A percentile compares a stretch with the other conserved stretches of the same genome.
phyloP scores from a whole-genome alignment of 306 rosid genomes.

The Begonia masoniana region DNA sequence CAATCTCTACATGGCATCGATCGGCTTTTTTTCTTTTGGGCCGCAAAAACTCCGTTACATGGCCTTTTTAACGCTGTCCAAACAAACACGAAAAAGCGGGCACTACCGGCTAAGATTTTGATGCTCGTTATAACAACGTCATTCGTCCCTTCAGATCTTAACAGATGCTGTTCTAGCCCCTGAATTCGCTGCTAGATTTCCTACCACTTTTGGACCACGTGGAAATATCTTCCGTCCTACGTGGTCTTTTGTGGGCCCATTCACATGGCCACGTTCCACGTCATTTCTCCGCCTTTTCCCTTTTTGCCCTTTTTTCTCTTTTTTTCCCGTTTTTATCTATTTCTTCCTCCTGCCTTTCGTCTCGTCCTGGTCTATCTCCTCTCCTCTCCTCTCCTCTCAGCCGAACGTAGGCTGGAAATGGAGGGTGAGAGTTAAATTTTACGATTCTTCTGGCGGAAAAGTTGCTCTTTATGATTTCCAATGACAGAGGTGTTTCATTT shows the following conservation, averaged over 20 bases:
- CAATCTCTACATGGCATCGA: too few species aligned
- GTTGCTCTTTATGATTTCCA: too few species aligned
- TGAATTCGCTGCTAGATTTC: slow-evolving; percentile 37
- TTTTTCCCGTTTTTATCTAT: too few species aligned
- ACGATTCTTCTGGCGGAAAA: too few species aligned
- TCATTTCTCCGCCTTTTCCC: slow-evolving; percentile 11
- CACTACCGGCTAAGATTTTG: too few species aligned
- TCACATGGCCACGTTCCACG: slow-evolving; percentile 48
- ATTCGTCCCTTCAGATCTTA: slow-evolving; percentile 32
- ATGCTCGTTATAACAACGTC: neutral
- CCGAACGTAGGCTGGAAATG: slow-evolving; percentile 1
- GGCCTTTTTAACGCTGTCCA: too few species aligned
- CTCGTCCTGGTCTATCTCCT: neutral
- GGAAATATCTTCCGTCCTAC: slow-evolving; percentile 49
- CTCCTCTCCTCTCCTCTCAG: slow-evolving; percentile 1
- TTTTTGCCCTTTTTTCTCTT: too few species aligned
- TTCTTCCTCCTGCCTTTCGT: slow-evolving; percentile 4
- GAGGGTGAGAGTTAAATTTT: too few species aligned
- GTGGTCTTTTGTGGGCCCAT: slow-evolving; percentile 25
- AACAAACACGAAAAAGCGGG: too few species aligned
- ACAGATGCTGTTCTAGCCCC: slow-evolving; percentile 17
- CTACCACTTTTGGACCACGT: slow-evolving; percentile 18
- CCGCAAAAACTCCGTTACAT: too few species aligned
- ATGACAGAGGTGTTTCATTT: too few species aligned
- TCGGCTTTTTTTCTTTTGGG: too few species aligned